phyloP scores from a whole-genome alignment of 805 yeast species.

The Cyberlindnera saturnus region DNA sequence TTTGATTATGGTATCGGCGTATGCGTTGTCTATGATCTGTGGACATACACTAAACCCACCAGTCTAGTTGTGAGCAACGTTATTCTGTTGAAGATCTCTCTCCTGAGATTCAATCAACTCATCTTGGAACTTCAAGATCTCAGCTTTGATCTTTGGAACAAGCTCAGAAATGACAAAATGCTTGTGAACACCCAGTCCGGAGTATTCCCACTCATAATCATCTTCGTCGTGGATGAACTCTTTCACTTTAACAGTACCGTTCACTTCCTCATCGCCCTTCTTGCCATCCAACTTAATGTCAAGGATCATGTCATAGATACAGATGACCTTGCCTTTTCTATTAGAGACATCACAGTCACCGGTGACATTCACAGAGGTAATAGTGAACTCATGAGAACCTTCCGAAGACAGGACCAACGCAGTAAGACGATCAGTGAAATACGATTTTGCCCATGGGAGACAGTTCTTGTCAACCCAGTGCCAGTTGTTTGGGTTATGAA shows the following conservation, averaged over 20 bases:
- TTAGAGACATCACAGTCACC: slow-evolving; percentile 85
- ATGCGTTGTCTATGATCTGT: neutral
- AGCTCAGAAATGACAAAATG: slow-evolving; percentile 37
- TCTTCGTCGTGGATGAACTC: slow-evolving; percentile 77
- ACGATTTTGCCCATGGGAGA: slow-evolving; percentile 54
- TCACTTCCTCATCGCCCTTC: slow-evolving; percentile 30
- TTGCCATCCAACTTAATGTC: slow-evolving; percentile 39
- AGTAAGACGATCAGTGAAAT: slow-evolving; percentile 36
- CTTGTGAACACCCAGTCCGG: slow-evolving; percentile 33
- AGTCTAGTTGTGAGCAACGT: slow-evolving; percentile 8
- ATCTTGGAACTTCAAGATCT: slow-evolving; percentile 52
- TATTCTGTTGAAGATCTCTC: slow-evolving; percentile 46
- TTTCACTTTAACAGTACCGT: slow-evolving; percentile 45
- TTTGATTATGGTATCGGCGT: too few species aligned
- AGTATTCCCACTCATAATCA: slow-evolving; percentile 55
- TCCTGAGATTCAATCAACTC: slow-evolving; percentile 60
- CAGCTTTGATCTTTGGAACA: slow-evolving; percentile 43
- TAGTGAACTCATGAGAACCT: slow-evolving; percentile 17
- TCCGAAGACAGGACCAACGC: slow-evolving; percentile 19
- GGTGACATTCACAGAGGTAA: slow-evolving; percentile 37
- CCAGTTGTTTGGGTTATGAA: slow-evolving; percentile 71
- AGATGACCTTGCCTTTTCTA: slow-evolving; percentile 74
- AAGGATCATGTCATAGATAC: slow-evolving; percentile 63
- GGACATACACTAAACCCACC: neutral
- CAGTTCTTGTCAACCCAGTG: slow-evolving; percentile 72